Evolutionary conservation across 2,329 filamentous ascomycete species (phyloP).

Genomic region (Pyrenophora seminiperda): DNA sequence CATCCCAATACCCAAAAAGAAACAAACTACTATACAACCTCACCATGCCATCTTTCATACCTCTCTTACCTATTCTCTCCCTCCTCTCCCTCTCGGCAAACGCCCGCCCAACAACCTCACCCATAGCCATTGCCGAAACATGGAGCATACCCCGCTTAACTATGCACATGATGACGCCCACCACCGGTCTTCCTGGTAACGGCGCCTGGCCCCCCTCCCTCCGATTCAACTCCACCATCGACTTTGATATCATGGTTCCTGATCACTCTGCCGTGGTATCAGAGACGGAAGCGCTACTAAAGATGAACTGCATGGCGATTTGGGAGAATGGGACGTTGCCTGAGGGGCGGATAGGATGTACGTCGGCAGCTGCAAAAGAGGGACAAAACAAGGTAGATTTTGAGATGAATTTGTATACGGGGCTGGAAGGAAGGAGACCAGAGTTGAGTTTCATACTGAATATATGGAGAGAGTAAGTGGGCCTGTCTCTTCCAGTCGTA

Average conservation of each 20-base stretch:
- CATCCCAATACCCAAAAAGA: not conserved
- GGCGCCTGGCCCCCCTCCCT: constrained; percentile 24
- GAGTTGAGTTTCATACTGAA: constrained; percentile 19
- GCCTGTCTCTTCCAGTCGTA: too few relatives aligned
- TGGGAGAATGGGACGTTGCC: constrained; percentile 24
- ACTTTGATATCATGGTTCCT: constrained; percentile 27
- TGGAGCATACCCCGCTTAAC: constrained; percentile 30
- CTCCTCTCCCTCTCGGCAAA: constrained; percentile 2
- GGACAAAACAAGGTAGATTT: not conserved
- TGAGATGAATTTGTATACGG: constrained; percentile 2
- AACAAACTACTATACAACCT: not conserved
- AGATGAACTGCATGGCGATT: constrained; percentile 13
- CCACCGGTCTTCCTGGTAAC: constrained; percentile 29
- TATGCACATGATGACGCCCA: constrained; percentile 36
- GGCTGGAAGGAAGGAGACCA: not conserved
- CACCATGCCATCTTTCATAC: not conserved
- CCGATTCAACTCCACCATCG: constrained; percentile 30
- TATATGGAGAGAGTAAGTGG: constrained; percentile 3
- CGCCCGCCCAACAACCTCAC: not conserved
- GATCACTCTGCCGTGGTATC: not conserved
- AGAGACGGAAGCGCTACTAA: not conserved
- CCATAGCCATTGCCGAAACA: constrained; percentile 4
- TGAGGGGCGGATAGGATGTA: not conserved
- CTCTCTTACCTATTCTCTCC: not conserved
- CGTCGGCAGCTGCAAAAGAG: not conserved